Evolutionary conservation across 495 filamentous ascomycete species (phyloP).

Genomic region (Gamarada debralockiae): DNA sequence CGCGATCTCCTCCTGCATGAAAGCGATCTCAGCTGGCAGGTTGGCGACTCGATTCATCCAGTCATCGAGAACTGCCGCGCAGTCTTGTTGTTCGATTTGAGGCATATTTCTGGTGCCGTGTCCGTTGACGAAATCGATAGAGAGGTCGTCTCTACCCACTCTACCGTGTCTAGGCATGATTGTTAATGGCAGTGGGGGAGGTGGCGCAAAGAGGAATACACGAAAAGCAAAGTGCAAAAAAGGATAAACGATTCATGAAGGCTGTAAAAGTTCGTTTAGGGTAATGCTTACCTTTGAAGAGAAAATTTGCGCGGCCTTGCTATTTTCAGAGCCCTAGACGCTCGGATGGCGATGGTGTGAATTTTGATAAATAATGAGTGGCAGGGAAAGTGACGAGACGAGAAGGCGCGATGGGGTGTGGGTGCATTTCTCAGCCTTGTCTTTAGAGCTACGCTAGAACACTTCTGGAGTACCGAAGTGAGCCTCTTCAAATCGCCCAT

Average conservation of each 20-base stretch:
- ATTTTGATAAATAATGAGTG: conserved; percentile 8
- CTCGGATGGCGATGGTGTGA: conserved; percentile 8
- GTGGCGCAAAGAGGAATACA: conserved; percentile 4
- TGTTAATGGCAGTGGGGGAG: conserved; percentile 22
- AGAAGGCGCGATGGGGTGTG: too few species aligned
- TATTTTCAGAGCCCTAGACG: not conserved
- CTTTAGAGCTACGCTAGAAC: not conserved
- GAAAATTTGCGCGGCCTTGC: conserved; percentile 8
- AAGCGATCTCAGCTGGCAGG: conserved; percentile 84
- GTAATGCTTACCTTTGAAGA: not conserved
- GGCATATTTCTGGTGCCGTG: conserved; percentile 28
- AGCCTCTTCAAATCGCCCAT: not conserved
- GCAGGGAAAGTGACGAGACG: conserved; percentile 4
- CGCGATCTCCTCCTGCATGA: conserved; percentile 90
- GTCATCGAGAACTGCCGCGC: conserved; percentile 85
- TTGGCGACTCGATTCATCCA: conserved; percentile 86
- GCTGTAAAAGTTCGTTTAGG: not conserved
- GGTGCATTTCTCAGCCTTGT: conserved; percentile 1
- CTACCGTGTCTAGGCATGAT: conserved; percentile 42
- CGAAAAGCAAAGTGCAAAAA: not conserved
- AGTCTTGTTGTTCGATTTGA: conserved; percentile 57
- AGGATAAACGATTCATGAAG: not conserved
- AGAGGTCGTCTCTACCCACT: conserved; percentile 47
- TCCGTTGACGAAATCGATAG: conserved; percentile 54
- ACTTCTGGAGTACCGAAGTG: not conserved